Evolutionary conservation across 495 filamentous ascomycete genomes (phyloP).

Genomic region (Parmelia sp.): DNA sequence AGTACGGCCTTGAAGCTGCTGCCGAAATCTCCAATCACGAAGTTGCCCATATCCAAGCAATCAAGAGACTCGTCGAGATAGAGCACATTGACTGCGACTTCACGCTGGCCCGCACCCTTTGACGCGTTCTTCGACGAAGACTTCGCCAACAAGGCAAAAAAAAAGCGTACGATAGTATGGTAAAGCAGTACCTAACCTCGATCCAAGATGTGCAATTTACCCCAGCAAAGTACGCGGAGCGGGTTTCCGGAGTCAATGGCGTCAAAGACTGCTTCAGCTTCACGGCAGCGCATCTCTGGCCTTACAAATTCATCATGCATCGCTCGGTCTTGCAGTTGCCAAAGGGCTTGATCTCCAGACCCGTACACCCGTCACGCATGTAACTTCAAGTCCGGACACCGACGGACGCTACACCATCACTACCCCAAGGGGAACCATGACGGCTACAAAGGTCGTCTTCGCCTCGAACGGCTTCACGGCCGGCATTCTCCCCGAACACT

Average conservation of each 20-base stretch:
- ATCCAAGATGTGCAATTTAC: neutral
- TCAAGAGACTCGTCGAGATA: neutral
- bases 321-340: neutral
- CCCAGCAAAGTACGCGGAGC: neutral
- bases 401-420: neutral
- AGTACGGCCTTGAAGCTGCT: neutral
- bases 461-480: neutral
- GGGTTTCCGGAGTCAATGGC: constrained; percentile 1
- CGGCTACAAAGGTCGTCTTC: neutral
- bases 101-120: neutral
- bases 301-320: neutral
- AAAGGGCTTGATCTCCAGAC: constrained; percentile 6
- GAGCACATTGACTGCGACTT: constrained; percentile 7
- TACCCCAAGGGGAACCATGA: neutral
- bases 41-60: neutral
- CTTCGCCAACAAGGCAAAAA: neutral
- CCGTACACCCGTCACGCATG: neutral
- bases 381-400: neutral
- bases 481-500: neutral
- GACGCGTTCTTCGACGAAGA: neutral
- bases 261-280: constrained; percentile 9
- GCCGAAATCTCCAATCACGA: constrained; percentile 4
- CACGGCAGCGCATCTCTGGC: neutral
- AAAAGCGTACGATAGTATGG: neutral
- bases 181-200: neutral